These are phyloP conservation scores for Hortiboletus campestris DNA, from an alignment of 768 basidiomycete genomes.

Conservation along the genomic window DNA sequence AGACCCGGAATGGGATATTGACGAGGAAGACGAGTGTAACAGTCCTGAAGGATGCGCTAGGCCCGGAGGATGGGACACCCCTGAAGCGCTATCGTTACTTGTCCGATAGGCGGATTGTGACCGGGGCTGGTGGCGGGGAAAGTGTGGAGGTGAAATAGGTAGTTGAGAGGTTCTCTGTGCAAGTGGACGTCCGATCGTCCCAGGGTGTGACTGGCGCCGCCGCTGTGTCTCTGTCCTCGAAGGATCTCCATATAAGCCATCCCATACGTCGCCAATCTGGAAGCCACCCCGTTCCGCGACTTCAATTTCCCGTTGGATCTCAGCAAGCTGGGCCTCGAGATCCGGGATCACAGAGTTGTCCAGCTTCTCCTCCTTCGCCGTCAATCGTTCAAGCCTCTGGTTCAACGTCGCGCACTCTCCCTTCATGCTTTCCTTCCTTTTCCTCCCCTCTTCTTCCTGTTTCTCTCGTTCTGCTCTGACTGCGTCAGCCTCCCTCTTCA, in stretches of 20 bases:
- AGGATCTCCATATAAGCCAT: slow-evolving; percentile 12
- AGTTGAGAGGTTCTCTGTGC: slow-evolving; percentile 14
- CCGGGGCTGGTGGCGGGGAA: slow-evolving; percentile 28
- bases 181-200: slow-evolving; percentile 26
- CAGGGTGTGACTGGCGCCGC: slow-evolving; percentile 29
- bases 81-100: slow-evolving; percentile 12
- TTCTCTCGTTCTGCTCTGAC: slow-evolving; percentile 45
- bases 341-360: slow-evolving; percentile 58
- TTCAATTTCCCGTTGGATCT: slow-evolving; percentile 61
- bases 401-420: slow-evolving; percentile 54
- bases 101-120: slow-evolving; percentile 25
- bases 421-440: slow-evolving; percentile 53
- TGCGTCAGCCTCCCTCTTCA: slow-evolving; percentile 45
- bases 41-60: slow-evolving; percentile 11
- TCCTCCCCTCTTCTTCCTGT: slow-evolving; percentile 49
- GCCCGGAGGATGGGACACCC: slow-evolving; percentile 18
- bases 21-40: slow-evolving; percentile 13
- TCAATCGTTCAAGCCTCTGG: slow-evolving; percentile 67
- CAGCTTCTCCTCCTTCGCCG: slow-evolving; percentile 62
- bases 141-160: slow-evolving; percentile 27
- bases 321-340: slow-evolving; percentile 63
- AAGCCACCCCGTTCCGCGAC: slow-evolving; percentile 26
- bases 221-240: slow-evolving; percentile 20
- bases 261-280: slow-evolving; percentile 19
- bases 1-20: slow-evolving; percentile 17